A percentile compares a stretch with the other conserved stretches of the same genome.
These are phyloP conservation scores for Akebia trifoliata DNA, from an alignment of 164 flowering plant species.

Conservation along the genomic window DNA sequence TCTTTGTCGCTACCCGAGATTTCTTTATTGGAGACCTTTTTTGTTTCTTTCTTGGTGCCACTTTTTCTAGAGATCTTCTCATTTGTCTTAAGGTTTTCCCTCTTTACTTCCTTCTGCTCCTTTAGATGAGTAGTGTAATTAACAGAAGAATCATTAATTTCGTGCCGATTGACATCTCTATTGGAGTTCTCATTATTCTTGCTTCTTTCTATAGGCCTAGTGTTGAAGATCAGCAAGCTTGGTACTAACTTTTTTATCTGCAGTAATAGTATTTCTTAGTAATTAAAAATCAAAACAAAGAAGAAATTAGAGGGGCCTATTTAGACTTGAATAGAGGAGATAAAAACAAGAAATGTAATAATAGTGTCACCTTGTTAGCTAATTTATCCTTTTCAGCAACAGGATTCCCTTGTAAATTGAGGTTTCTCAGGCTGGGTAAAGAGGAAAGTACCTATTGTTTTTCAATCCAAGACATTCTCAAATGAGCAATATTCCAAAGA, in stretches of 20 bases:
- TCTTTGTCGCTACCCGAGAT: slow-evolving; percentile 10
- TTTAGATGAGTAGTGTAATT: slow-evolving; percentile 10
- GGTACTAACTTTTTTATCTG: slow-evolving; percentile 62
- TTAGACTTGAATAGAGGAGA: slow-evolving; percentile 3
- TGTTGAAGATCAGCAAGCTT: slow-evolving; percentile 59
- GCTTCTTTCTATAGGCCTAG: slow-evolving; percentile 45
- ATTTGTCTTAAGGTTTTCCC: slow-evolving; percentile 2
- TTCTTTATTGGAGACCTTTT: slow-evolving; percentile 12
- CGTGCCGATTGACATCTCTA: slow-evolving; percentile 13
- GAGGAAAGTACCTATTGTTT: slow-evolving; percentile 57
- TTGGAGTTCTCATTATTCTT: slow-evolving; percentile 22
- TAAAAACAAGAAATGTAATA: not conserved
- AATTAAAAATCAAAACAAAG: not conserved
- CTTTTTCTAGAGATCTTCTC: slow-evolving; percentile 16
- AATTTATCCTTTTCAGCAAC: slow-evolving; percentile 52
- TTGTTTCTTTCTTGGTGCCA: slow-evolving; percentile 17
- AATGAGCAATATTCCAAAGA: not conserved
- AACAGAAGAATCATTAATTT: slow-evolving; percentile 16
- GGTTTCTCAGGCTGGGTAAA: slow-evolving; percentile 50
- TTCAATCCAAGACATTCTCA: not conserved
- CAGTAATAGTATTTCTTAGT: slow-evolving; percentile 7
- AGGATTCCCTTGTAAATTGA: slow-evolving; percentile 86
- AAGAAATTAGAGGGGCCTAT: not conserved
- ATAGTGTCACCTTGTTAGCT: slow-evolving; percentile 47
- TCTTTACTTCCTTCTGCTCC: slow-evolving; percentile 13